Percentiles rank a stretch among this genome's conserved stretches.
phyloP scores from a whole-genome alignment of 2,329 filamentous ascomycete genomes.

The Epichloe aotearoae region DNA sequence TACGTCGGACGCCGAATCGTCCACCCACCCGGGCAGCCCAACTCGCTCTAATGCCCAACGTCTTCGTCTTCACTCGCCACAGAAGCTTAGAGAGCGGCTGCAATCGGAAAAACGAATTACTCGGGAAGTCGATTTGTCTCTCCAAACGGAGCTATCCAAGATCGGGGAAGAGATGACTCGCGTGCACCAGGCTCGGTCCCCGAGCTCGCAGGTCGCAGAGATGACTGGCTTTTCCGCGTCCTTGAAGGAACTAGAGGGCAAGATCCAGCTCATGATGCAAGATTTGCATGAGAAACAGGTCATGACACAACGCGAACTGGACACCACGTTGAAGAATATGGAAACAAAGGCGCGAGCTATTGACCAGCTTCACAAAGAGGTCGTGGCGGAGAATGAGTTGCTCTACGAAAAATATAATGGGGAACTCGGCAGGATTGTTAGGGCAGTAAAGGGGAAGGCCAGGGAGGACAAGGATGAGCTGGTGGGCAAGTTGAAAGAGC shows the following conservation, averaged over 20 bases:
- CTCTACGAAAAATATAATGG: constrained; percentile 85
- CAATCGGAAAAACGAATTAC: constrained; percentile 68
- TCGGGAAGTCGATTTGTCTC: constrained; percentile 51
- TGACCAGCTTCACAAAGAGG: constrained; percentile 79
- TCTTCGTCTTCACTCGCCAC: constrained; percentile 55
- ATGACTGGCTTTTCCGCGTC: constrained; percentile 28
- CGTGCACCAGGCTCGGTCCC: constrained; percentile 22
- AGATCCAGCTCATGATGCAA: constrained; percentile 44
- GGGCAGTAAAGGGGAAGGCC: constrained; percentile 56
- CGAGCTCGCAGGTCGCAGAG: constrained; percentile 16
- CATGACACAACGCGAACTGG: constrained; percentile 56
- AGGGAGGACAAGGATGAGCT: constrained; percentile 72
- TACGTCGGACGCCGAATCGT: constrained; percentile 13
- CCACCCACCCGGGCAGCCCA: constrained; percentile 14
- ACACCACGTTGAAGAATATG: constrained; percentile 55
- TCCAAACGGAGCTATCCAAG: constrained; percentile 64
- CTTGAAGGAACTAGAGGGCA: constrained; percentile 53
- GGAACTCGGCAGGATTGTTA: constrained; percentile 75
- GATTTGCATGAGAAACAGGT: constrained; percentile 49
- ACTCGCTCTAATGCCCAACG: constrained; percentile 29
- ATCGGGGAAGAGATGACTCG: constrained; percentile 69
- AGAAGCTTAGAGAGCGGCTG: constrained; percentile 72
- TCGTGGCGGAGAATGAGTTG: constrained; percentile 81
- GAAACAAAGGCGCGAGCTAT: constrained; percentile 71
- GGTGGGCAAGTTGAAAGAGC: constrained; percentile 55